Evolutionary conservation across 495 filamentous ascomycete genomes (phyloP).

Genomic region (Penicillium goetzii): DNA sequence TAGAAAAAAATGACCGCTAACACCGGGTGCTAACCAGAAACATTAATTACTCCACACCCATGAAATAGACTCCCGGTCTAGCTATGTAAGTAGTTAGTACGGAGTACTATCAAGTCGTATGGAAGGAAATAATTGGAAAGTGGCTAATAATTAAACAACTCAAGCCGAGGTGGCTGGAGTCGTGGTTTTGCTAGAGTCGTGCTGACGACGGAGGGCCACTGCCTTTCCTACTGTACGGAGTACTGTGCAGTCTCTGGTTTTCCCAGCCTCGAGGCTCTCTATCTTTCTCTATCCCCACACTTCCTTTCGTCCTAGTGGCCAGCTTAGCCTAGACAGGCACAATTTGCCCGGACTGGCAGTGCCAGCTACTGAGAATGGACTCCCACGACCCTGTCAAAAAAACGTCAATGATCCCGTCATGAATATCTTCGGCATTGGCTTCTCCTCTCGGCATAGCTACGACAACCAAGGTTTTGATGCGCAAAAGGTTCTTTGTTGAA

Average conservation of each 20-base stretch:
- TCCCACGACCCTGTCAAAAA: conserved; percentile 7
- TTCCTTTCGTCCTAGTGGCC: not conserved
- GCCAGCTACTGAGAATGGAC: not conserved
- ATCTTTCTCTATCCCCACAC: not conserved
- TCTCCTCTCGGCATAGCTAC: conserved; percentile 16
- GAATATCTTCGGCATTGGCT: conserved; percentile 15
- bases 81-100: not conserved
- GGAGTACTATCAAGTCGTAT: not conserved
- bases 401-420: conserved; percentile 8
- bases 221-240: not conserved
- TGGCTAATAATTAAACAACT: not conserved
- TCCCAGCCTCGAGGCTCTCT: not conserved
- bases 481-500: not conserved
- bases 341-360: not conserved
- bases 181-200: not conserved
- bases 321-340: conserved; percentile 5
- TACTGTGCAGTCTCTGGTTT: no score
- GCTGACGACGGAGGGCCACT: not conserved
- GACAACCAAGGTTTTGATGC: conserved; percentile 6
- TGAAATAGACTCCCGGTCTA: conserved; percentile 10
- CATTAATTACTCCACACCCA: conserved; percentile 2
- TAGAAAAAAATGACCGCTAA: conserved; percentile 1
- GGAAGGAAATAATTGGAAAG: not conserved
- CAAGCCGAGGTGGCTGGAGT: conserved; percentile 5
- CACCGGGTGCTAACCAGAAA: not conserved